phyloP scores from a whole-genome alignment of 2,329 filamentous ascomycete genomes.

The Talaromyces sp. region DNA sequence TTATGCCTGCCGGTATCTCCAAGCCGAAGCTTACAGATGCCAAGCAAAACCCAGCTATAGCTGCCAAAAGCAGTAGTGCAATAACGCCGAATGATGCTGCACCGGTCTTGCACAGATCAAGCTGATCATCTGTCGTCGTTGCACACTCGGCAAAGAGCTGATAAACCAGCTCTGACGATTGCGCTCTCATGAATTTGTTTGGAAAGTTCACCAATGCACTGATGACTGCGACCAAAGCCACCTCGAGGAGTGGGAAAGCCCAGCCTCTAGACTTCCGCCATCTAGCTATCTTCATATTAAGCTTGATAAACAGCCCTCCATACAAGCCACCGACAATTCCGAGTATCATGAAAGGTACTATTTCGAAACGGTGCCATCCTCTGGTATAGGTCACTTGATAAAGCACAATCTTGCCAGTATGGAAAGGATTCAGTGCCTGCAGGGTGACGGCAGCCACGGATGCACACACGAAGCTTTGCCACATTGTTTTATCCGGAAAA shows the following conservation, averaged over 20 bases:
- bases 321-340: conserved; percentile 91
- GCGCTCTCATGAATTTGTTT: conserved; percentile 92
- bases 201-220: conserved; percentile 92
- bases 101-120: conserved; percentile 86
- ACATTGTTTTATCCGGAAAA: conserved; percentile 99
- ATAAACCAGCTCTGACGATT: conserved; percentile 86
- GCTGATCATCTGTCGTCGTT: conserved; percentile 74
- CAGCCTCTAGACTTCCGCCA: conserved; percentile 73
- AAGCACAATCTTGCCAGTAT: conserved; percentile 89
- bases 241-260: conserved; percentile 73
- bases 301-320: conserved; percentile 88
- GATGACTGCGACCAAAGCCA: conserved; percentile 71
- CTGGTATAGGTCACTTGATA: conserved; percentile 93
- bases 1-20: conserved; percentile 91
- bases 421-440: conserved; percentile 89
- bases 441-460: conserved; percentile 97
- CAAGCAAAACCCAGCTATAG: conserved; percentile 78
- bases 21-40: conserved; percentile 88
- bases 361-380: conserved; percentile 91
- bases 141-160: conserved; percentile 89
- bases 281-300: conserved; percentile 81
- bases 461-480: conserved; percentile 98
- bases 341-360: conserved; percentile 80
- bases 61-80: conserved; percentile 75
- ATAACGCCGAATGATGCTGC: conserved; percentile 79